A percentile compares a stretch with the other conserved stretches of the same genome.
Conservation (phyloP, 495 filamentous ascomycete genomes). For the Neurospora pannonica region DNA sequence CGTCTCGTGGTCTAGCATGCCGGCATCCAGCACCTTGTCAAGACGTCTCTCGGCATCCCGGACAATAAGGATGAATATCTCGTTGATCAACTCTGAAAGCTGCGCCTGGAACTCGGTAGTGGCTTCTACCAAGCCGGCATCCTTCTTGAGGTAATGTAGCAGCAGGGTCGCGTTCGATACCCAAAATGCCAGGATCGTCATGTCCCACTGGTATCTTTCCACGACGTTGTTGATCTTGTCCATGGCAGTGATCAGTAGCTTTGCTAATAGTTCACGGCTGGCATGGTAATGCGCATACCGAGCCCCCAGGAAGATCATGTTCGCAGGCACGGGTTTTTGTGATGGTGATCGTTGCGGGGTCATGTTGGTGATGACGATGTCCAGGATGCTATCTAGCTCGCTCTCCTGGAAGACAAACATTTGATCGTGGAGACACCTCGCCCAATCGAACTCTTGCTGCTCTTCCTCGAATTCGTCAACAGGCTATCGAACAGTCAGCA, state of each 20-base stretch:
- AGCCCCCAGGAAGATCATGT: conserved; percentile 90
- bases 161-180: conserved; percentile 94
- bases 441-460: conserved; percentile 95
- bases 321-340: conserved; percentile 95
- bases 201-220: conserved; percentile 93
- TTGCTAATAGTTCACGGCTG: conserved; percentile 71
- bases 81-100: conserved; percentile 89
- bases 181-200: conserved; percentile 99
- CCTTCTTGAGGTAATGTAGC: conserved; percentile 95
- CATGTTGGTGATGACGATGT: conserved; percentile 98
- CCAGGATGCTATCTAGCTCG: conserved; percentile 80
- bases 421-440: conserved; percentile 88
- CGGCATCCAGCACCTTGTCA: conserved; percentile 86
- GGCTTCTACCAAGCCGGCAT: conserved; percentile 67
- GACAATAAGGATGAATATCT: conserved; percentile 98
- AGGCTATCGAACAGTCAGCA: conserved; percentile 39
- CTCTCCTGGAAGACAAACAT: conserved; percentile 99
- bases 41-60: conserved; percentile 94
- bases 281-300: conserved; percentile 96
- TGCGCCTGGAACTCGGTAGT: conserved; percentile 88
- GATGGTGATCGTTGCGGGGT: conserved; percentile 88
- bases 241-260: conserved; percentile 75
- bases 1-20: conserved; percentile 96
- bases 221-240: conserved; percentile 96
- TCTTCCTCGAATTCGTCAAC: conserved; percentile 81